Evolutionary conservation across 139 green algal species (phyloP), one percentile per base, ranked within the genome.

Genomic region (Bryopsis sp.): DNA sequence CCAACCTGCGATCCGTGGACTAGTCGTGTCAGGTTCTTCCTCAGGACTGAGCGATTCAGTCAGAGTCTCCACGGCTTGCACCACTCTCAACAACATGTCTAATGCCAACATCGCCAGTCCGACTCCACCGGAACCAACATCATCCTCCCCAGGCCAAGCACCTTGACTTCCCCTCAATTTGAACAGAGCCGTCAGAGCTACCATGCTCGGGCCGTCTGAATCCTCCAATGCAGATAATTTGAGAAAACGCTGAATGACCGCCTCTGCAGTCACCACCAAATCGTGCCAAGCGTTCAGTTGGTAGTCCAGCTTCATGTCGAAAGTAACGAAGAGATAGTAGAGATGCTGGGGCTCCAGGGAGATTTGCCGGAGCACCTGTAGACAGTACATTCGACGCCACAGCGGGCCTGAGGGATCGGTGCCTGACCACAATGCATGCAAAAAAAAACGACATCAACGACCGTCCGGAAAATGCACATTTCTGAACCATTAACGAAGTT

Each of bases 61-160:
- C 33, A 92, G 74, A 47, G 74, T 71, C 70, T 92, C 85, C 22
- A 86, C 36, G 29, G 73, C 69, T 2, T 64, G 47, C n/a, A 88
- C 82, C 3, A 87, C 63, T 2, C 35, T 69, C 43, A 92, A 67
- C 43, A 89, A 43, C 3, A 73, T 54, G 63, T 92, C 86, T 22
- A 92, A 72, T 28, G 76, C 76, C 28, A 89, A 67, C 64, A 83
- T 82, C 11, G 73, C 64, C 2, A 90, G 72, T 65, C 81, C 84
- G 31, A 71, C 74, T 67, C 80, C 70, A 19, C 47, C 46, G 36
- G 34, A 11, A 19, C 43, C 43, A 54, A 19, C 43, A 54, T 54
- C 43, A 54, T 26, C 19, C 11, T 54, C 43, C 43, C 11, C 43
- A 54, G 43, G 19, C 43, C 43, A 54, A 19, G 15, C 43, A 54